Evolutionary conservation across 345 rosid genomes (phyloP).

Genomic region (Syzygium jambos): DNA sequence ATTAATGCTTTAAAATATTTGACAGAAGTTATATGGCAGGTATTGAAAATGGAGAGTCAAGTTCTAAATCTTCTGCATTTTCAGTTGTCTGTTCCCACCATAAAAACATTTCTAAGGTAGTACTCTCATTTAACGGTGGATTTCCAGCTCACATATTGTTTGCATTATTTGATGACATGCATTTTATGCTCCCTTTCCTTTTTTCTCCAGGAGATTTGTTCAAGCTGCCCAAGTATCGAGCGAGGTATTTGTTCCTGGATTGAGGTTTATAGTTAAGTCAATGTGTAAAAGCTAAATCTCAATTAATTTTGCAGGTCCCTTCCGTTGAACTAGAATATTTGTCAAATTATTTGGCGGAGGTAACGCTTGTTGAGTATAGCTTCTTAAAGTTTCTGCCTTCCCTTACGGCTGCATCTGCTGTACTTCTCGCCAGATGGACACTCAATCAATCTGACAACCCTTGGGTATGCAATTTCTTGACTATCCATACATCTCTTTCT

Average conservation of each 20-base stretch:
- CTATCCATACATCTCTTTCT: background rate
- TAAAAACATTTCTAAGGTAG: slow-evolving; percentile 88
- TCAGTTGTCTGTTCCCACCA: slow-evolving; percentile 71
- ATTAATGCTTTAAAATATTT: slow-evolving; percentile 4
- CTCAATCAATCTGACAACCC: slow-evolving; percentile 74
- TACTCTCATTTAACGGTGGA: background rate
- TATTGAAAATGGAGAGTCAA: slow-evolving; percentile 73
- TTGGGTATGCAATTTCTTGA: slow-evolving; percentile 55
- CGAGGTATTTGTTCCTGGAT: slow-evolving; percentile 29
- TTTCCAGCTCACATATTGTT: background rate
- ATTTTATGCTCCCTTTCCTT: background rate
- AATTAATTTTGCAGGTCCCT: slow-evolving; percentile 32
- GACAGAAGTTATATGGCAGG: slow-evolving; percentile 39
- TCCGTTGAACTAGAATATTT: slow-evolving; percentile 57
- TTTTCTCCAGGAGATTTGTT: slow-evolving; percentile 65
- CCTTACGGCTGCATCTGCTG: slow-evolving; percentile 78
- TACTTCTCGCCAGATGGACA: slow-evolving; percentile 87
- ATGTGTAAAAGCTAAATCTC: background rate
- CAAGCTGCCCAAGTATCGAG: slow-evolving; percentile 73
- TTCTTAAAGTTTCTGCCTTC: slow-evolving; percentile 79
- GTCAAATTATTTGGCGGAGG: slow-evolving; percentile 83
- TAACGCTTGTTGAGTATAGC: slow-evolving; percentile 68
- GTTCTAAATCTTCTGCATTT: slow-evolving; percentile 61
- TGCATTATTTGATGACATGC: background rate
- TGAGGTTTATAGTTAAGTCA: background rate